Evolutionary conservation across 352 stramenopile species (phyloP).

Genomic region (Phytophthora kernoviae): DNA sequence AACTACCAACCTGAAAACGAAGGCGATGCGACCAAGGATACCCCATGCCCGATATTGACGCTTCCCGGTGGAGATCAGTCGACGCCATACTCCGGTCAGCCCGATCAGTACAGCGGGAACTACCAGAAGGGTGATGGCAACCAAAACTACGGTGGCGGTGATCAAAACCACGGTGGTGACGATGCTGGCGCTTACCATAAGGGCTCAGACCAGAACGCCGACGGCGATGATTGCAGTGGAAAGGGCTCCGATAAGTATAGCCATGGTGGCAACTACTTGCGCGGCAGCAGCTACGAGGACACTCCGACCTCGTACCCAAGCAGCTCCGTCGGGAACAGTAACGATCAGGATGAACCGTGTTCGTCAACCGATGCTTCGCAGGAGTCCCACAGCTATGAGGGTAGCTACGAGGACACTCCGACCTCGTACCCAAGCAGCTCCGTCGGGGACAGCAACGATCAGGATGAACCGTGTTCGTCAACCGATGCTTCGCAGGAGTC

Average conservation of each 20-base stretch:
- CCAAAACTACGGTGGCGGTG: constrained; percentile 3
- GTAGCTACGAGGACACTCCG: too few relatives aligned
- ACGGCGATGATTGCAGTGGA: background rate
- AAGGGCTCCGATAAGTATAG: constrained; percentile 1
- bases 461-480: background rate
- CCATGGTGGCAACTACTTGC: constrained; percentile 9
- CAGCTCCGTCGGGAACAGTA: background rate
- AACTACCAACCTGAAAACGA: background rate
- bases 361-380: background rate
- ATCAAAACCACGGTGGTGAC: background rate
- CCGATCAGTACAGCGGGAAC: constrained; percentile 1
- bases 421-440: too few relatives aligned
- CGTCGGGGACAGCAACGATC: too few relatives aligned
- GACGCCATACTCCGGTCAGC: background rate
- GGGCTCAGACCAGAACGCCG: background rate
- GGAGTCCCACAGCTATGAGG: background rate
- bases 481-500: background rate
- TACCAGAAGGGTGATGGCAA: background rate
- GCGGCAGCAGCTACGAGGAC: constrained; percentile 11
- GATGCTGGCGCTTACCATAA: background rate
- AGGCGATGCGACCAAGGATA: constrained; percentile 2
- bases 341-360: background rate
- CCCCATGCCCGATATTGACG: constrained; percentile 18
- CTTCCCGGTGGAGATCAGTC: constrained; percentile 2
- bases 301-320: background rate